phyloP scores from a whole-genome alignment of 257 asterid species.

The Nicotiana tomentosiformis region DNA sequence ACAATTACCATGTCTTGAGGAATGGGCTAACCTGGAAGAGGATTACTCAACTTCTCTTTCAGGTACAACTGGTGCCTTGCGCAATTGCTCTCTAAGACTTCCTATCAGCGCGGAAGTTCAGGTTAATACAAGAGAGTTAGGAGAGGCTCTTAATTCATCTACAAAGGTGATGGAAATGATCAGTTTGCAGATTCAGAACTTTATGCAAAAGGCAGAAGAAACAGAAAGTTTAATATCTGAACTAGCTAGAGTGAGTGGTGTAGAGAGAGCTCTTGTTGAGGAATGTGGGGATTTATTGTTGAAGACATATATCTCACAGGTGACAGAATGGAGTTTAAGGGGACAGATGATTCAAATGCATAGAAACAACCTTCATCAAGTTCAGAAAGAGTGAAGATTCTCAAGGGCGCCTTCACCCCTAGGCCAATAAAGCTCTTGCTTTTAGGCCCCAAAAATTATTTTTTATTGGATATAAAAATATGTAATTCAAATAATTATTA shows the following conservation, averaged over 20 bases:
- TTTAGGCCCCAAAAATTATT: too few relatives aligned
- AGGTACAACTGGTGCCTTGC: constrained; percentile 45
- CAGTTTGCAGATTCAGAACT: constrained; percentile 25
- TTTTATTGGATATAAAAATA: too few relatives aligned
- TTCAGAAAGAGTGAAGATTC: constrained; percentile 6
- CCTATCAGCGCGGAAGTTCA: constrained; percentile 58
- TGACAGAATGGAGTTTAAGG: constrained; percentile 46
- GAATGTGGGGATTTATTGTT: constrained; percentile 61
- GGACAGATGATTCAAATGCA: constrained; percentile 17
- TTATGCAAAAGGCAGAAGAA: constrained; percentile 50
- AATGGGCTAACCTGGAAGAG: constrained; percentile 61
- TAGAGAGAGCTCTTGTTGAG: constrained; percentile 56
- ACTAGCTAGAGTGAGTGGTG: constrained; percentile 51
- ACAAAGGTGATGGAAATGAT: constrained; percentile 38
- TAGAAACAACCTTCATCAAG: constrained; percentile 3
- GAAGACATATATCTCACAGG: constrained; percentile 47
- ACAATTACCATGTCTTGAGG: constrained; percentile 67
- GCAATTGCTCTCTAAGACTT: constrained; percentile 53
- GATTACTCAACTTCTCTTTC: constrained; percentile 50
- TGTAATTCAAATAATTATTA: too few relatives aligned
- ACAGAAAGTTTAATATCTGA: constrained; percentile 50
- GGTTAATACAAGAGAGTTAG: constrained; percentile 38
- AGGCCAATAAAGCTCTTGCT: too few relatives aligned
- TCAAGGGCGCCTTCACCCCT: too few relatives aligned
- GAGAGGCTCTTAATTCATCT: constrained; percentile 48